Percentiles rank a stretch among this genome's conserved stretches.
phyloP scores from a whole-genome alignment of 2,329 filamentous ascomycete species.

The Ascochyta lentis region DNA sequence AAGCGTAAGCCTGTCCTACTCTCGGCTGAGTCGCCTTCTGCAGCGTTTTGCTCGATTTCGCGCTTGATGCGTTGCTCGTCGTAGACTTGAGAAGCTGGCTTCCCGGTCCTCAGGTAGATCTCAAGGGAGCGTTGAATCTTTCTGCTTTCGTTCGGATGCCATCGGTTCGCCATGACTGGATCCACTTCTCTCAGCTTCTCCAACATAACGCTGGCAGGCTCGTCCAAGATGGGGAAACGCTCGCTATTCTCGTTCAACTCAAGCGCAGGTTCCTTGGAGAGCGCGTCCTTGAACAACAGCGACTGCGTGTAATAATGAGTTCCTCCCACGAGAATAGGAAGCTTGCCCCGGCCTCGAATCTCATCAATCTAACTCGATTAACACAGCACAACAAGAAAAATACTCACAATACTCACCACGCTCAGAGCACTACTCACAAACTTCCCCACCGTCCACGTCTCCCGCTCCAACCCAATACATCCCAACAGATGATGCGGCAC shows the following conservation, averaged over 20 bases:
- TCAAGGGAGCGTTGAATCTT: constrained; percentile 91
- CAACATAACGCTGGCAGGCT: constrained; percentile 73
- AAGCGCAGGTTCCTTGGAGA: constrained; percentile 59
- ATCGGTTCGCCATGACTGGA: constrained; percentile 84
- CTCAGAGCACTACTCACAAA: constrained; percentile 75
- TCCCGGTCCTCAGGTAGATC: constrained; percentile 85
- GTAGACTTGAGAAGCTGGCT: constrained; percentile 84
- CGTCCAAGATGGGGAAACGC: constrained; percentile 72
- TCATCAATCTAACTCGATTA: constrained; percentile 66
- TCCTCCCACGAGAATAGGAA: constrained; percentile 91
- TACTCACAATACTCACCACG: constrained; percentile 46
- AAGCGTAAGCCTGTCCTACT: constrained; percentile 53
- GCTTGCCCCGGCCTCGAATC: constrained; percentile 76
- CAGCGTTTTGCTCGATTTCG: constrained; percentile 38
- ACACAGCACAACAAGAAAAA: not conserved
- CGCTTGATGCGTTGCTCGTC: constrained; percentile 66
- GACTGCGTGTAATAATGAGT: constrained; percentile 96
- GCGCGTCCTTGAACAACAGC: constrained; percentile 77
- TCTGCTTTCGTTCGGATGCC: constrained; percentile 91
- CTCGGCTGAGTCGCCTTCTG: not conserved
- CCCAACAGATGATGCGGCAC: constrained; percentile 89
- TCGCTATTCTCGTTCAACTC: constrained; percentile 32
- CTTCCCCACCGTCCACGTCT: constrained; percentile 81
- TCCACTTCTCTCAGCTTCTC: constrained; percentile 79
- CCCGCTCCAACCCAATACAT: constrained; percentile 74